A percentile compares a stretch with the other conserved stretches of the same genome.
These are phyloP conservation scores for Discostella stelligeroides DNA, from an alignment of 108 stramenopile genomes.

Conservation along the genomic window DNA sequence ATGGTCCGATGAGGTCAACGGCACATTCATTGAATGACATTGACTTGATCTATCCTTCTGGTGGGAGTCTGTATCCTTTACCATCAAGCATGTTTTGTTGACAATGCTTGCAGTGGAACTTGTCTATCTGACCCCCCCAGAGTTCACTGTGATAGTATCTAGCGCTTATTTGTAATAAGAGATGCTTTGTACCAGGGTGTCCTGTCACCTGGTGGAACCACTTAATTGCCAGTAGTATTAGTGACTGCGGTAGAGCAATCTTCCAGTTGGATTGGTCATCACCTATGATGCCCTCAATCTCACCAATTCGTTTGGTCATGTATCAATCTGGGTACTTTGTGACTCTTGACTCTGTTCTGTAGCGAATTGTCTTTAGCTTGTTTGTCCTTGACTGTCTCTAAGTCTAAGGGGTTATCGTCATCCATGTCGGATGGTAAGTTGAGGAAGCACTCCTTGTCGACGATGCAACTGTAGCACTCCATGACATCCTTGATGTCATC, in stretches of 20 bases:
- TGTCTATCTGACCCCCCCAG: not conserved
- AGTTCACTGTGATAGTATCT: conserved; percentile 9
- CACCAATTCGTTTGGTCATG: conserved; percentile 5
- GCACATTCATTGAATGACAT: conserved; percentile 28
- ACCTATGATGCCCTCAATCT: conserved; percentile 3
- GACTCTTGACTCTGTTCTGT: conserved; percentile 11
- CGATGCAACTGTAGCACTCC: not conserved
- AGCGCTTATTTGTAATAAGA: not conserved
- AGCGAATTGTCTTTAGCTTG: conserved; percentile 18
- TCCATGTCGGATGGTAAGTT: conserved; percentile 16
- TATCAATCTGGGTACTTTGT: conserved; percentile 46
- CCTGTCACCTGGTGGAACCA: conserved; percentile 1
- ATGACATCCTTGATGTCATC: not conserved
- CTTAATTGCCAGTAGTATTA: not conserved
- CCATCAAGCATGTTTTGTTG: conserved; percentile 23
- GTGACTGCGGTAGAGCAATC: not conserved
- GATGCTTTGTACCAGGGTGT: not conserved
- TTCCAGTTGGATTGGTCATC: conserved; percentile 15
- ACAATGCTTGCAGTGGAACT: conserved; percentile 10
- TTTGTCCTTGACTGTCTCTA: conserved; percentile 41
- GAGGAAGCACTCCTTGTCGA: conserved; percentile 31
- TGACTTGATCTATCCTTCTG: conserved; percentile 7
- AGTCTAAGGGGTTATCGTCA: conserved; percentile 32
- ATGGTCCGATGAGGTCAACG: conserved; percentile 40
- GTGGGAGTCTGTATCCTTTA: conserved; percentile 22